Conservation (phyloP, 2,329 filamentous ascomycete genomes). For the Dothidotthia symphoricarpi region DNA sequence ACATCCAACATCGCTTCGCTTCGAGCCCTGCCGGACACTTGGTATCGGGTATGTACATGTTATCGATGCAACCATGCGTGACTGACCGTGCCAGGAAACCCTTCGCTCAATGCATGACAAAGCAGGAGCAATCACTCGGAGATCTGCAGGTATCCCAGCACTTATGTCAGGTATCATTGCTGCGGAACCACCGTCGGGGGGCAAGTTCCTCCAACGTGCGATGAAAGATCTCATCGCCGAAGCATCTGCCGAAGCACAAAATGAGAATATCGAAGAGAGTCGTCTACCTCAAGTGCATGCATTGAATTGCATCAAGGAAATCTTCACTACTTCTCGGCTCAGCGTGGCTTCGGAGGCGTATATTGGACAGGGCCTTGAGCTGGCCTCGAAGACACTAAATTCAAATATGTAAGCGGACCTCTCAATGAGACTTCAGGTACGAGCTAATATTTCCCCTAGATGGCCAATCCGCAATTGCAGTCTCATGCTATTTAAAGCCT, state of each 20-base stretch:
- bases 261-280: slow-evolving; percentile 55
- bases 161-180: slow-evolving; percentile 79
- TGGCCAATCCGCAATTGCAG: slow-evolving; percentile 97
- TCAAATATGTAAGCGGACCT: slow-evolving; percentile 64
- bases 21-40: slow-evolving; percentile 57
- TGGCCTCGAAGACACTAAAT: slow-evolving; percentile 77
- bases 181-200: slow-evolving; percentile 60
- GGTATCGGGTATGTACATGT: slow-evolving; percentile 57
- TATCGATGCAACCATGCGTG: background rate
- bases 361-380: slow-evolving; percentile 68
- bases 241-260: slow-evolving; percentile 54
- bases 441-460: slow-evolving; percentile 42
- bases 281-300: slow-evolving; percentile 89
- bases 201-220: slow-evolving; percentile 60
- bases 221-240: slow-evolving; percentile 63
- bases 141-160: slow-evolving; percentile 88
- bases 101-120: slow-evolving; percentile 71
- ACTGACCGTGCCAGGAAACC: slow-evolving; percentile 51
- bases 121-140: slow-evolving; percentile 74
- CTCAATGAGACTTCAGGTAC: background rate
- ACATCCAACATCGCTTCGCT: slow-evolving; percentile 50
- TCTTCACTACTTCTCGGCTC: slow-evolving; percentile 80
- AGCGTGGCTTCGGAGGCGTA: slow-evolving; percentile 70
- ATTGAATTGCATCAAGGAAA: slow-evolving; percentile 87
- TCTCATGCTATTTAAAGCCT: slow-evolving; percentile 79